A percentile compares a stretch with the other conserved stretches of the same genome.
These are phyloP conservation scores for Tuber melanosporum DNA, from an alignment of 495 filamentous ascomycete genomes.

Conservation along the genomic window DNA sequence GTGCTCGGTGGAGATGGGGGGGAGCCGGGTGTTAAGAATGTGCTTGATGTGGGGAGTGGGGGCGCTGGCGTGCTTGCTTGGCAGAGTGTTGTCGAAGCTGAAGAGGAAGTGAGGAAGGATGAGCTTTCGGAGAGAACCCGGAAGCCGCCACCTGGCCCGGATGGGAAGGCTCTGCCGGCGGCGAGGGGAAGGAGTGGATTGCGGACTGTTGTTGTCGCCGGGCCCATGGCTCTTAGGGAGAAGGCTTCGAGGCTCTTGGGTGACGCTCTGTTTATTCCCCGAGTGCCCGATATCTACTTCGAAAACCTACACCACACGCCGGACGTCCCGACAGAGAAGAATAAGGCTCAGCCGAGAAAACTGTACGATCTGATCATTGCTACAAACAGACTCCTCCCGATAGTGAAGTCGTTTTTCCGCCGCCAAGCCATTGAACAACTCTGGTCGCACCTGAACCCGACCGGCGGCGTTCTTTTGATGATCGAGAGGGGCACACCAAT, in stretches of 20 bases:
- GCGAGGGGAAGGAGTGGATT: constrained; percentile 24
- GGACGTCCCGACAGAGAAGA: constrained; percentile 43
- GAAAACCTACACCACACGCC: constrained; percentile 54
- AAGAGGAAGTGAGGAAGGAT: constrained; percentile 63
- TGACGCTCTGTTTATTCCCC: constrained; percentile 86
- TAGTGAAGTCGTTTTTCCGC: constrained; percentile 65
- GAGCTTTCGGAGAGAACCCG: constrained; percentile 32
- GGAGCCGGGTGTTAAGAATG: constrained; percentile 52
- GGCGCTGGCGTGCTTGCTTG: constrained; percentile 81
- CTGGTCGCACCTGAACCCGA: constrained; percentile 75
- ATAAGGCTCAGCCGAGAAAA: constrained; percentile 56
- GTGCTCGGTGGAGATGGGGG: constrained; percentile 53
- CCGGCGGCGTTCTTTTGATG: constrained; percentile 79
- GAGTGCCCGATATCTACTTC: constrained; percentile 60
- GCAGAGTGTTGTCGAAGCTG: constrained; percentile 71
- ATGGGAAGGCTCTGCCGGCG: constrained; percentile 2
- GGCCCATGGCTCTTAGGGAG: constrained; percentile 61
- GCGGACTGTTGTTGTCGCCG: constrained; percentile 54
- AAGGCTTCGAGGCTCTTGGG: constrained; percentile 70
- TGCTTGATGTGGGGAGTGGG: constrained; percentile 79
- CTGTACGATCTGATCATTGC: constrained; percentile 85
- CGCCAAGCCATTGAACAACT: constrained; percentile 74
- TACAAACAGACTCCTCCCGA: constrained; percentile 68
- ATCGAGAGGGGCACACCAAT: constrained; percentile 86
- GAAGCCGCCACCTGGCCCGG: constrained; percentile 38